phyloP scores from a whole-genome alignment of 345 rosid genomes.

The Bruguiera parviflora region DNA sequence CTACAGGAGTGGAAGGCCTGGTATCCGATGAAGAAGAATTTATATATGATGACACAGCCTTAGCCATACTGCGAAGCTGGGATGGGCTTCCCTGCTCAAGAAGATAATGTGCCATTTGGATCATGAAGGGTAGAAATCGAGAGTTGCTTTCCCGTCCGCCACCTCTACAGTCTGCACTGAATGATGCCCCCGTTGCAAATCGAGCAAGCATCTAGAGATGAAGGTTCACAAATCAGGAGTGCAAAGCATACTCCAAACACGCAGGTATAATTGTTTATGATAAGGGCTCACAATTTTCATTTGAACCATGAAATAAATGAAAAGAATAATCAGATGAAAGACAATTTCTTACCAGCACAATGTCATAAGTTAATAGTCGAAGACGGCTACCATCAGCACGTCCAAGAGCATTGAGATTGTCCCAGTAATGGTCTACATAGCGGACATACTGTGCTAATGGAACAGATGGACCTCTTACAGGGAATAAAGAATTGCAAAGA shows the following conservation, averaged over 20 bases:
- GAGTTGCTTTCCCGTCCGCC: slow-evolving; percentile 99
- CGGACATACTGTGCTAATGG: slow-evolving; percentile 76
- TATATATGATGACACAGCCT: slow-evolving; percentile 67
- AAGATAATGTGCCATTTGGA: slow-evolving; percentile 93
- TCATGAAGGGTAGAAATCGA: slow-evolving; percentile 84
- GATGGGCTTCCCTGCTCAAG: slow-evolving; percentile 86
- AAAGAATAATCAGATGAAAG: background rate
- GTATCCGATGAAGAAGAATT: slow-evolving; percentile 51
- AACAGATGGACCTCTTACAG: slow-evolving; percentile 83
- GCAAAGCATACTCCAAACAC: background rate
- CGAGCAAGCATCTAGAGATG: slow-evolving; percentile 82
- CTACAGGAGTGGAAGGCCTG: slow-evolving; percentile 48
- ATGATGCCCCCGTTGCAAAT: slow-evolving; percentile 97
- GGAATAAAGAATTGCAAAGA: slow-evolving; percentile 94
- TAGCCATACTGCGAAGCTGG: slow-evolving; percentile 70
- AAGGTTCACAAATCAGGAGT: background rate
- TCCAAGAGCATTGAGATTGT: slow-evolving; percentile 87
- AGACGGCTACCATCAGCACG: slow-evolving; percentile 94
- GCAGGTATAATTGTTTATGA: background rate
- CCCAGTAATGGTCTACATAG: slow-evolving; percentile 91
- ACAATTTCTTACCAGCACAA: slow-evolving; percentile 65
- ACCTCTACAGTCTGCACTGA: slow-evolving; percentile 77
- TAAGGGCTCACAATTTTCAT: background rate
- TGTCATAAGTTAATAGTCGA: slow-evolving; percentile 85
- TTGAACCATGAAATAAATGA: background rate